Evolutionary conservation across 768 basidiomycete genomes (phyloP), one percentile per base, ranked within the genome.

Genomic region (Leccinum rimulosum): DNA sequence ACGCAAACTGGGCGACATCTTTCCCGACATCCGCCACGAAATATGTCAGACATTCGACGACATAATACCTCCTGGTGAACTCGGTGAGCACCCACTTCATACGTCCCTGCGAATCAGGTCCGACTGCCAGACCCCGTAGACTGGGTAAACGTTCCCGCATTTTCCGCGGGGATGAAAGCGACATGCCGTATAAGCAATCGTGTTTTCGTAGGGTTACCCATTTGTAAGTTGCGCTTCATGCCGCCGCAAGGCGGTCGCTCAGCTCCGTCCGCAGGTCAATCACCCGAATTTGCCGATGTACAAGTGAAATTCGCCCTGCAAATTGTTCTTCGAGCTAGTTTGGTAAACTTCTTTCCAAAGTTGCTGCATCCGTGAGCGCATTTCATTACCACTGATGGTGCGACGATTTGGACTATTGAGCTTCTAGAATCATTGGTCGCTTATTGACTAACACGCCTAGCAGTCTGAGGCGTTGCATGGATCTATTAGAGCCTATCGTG

Each of bases 131-230:
- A 31, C 25, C 38, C 22, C 38, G 45, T 33, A 76, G 76, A 62
- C 25, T 76, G 75, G 75, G 55, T 60, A 14, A 62, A 63, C 48
- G 53, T 77, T 11, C 60, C 64, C 40, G 68, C 69, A 38, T 66
- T 65, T 54, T 60, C 66, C 59, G 66, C 68, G 56, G 64, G 70
- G 48, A 68, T 74, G 60, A 63, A 66, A 36, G 71, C 74, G 55
- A 71, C 71, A 54, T 73, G 71, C 64, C 74, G 76, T 61, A 68
- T 65, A 57, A 77, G 74, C 52, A 79, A 77, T 56, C 77, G 79
- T 27, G 58, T 77, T 40, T 79, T 78, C 51, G 75, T 79, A 28
- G 78, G 78, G 2, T 51, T 68, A 5, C 71, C 75, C 12, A 56
- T 76, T 50, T 76, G 79, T 79, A 55, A 55, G 73, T 67, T 36